Evolutionary conservation across 768 basidiomycete species (phyloP), one percentile per base, ranked within the genome.

Genomic region (Austroboletus eburneus): DNA sequence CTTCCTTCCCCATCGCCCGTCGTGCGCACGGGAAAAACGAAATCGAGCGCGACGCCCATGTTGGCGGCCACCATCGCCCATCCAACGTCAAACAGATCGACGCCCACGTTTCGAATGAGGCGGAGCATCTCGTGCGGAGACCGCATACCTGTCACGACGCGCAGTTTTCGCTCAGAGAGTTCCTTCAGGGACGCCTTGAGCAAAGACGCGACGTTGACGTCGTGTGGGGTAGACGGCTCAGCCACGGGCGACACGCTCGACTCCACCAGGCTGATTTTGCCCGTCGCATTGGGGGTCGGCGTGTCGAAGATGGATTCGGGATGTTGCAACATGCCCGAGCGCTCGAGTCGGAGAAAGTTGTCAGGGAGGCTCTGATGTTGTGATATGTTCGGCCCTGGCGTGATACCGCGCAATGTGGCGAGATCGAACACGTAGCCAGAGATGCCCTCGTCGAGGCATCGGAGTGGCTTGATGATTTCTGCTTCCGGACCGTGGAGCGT

Each of bases 101-200:
- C 58, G 0, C 91, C 91, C 3, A 83, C 71, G 35, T 77, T 69
- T 2, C 68, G 65, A 24, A 92, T 72, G 22, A 91, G 74, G 9
- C 65, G 66, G 3, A 93, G 79, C 13, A 91, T 78, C 43, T 89
- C 85, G 48, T 91, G 91, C 2, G 91, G 91, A 0, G 82, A 80
- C 4, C 58, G 54, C 0, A 72, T 59, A 1, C 73, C 73, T 30
- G 80, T 80, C 23, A 79, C 74, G 13, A 90, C 57, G 21, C 91
- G 85, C 2, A 75, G 76, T 64, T 92, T 92, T 8, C 54, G 37
- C 2, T 55, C 18, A 0, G 85, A 72, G 2, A 91, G 72, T 0
- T 72, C 56, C 1, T 39, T 46, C 9, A 93, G 74, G 10, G 91
- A 93, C 2, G 82, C 67, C 27, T 69, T 65, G 12, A 91, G 56